phyloP scores from a whole-genome alignment of 1,284 basidiomycete species.

The Boletus semigastroideus region DNA sequence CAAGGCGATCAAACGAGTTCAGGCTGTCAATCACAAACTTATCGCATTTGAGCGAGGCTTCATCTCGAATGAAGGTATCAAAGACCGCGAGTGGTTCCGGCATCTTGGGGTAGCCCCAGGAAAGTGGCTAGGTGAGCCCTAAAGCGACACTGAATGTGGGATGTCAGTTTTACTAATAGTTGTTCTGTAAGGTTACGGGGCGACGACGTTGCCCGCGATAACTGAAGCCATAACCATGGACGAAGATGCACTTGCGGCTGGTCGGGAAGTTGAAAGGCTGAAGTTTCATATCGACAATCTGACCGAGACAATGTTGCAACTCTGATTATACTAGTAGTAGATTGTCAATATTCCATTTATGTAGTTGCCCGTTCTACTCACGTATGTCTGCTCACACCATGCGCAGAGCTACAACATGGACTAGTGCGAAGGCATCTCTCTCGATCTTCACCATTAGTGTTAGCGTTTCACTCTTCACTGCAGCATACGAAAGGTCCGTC shows the following conservation, averaged over 20 bases:
- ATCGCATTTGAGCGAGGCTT: slow-evolving; percentile 69
- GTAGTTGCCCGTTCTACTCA: too few species aligned
- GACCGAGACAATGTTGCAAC: slow-evolving; percentile 32
- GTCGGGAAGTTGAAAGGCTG: slow-evolving; percentile 50
- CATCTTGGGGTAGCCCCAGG: slow-evolving; percentile 77
- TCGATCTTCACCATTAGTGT: slow-evolving; percentile 34
- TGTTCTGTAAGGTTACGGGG: slow-evolving; percentile 51
- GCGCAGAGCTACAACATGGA: slow-evolving; percentile 15
- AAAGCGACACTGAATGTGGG: slow-evolving; percentile 11
- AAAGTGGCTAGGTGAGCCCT: slow-evolving; percentile 58
- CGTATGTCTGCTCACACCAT: background rate
- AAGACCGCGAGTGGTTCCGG: slow-evolving; percentile 69
- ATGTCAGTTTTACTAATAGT: slow-evolving; percentile 3
- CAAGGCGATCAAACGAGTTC: slow-evolving; percentile 49
- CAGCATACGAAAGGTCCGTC: slow-evolving; percentile 41
- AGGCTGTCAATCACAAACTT: slow-evolving; percentile 57
- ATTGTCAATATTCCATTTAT: background rate
- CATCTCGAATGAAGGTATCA: slow-evolving; percentile 64
- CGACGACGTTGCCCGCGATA: slow-evolving; percentile 61
- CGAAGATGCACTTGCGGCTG: slow-evolving; percentile 42
- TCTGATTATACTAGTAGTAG: slow-evolving; percentile 9
- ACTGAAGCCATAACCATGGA: slow-evolving; percentile 60
- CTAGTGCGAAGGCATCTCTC: slow-evolving; percentile 17
- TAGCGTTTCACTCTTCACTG: slow-evolving; percentile 40
- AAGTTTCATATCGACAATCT: slow-evolving; percentile 41